phyloP scores from a whole-genome alignment of 257 asterid genomes.

The Marsdenia floribunda region DNA sequence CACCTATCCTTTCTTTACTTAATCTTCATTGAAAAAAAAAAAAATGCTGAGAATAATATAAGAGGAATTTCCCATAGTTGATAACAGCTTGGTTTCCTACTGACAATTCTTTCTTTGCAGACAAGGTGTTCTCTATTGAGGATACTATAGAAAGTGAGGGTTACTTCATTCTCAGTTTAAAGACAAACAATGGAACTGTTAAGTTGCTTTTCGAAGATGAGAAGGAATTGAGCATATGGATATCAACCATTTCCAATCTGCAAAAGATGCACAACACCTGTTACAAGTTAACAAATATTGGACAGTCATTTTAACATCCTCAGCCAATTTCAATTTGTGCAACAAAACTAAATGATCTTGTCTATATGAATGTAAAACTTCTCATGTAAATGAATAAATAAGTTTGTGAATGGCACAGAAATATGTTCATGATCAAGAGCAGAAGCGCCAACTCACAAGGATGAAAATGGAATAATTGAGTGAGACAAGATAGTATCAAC shows the following conservation, averaged over 20 bases:
- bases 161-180: slow-evolving; percentile 36
- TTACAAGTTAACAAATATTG: neutral
- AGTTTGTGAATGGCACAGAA: neutral
- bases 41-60: neutral
- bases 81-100: neutral
- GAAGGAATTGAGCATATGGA: slow-evolving; percentile 46
- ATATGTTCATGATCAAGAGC: neutral
- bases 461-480: neutral
- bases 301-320: neutral
- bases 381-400: neutral
- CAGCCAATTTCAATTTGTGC: neutral
- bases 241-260: slow-evolving; percentile 46
- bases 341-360: neutral
- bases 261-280: slow-evolving; percentile 28
- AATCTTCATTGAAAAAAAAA: neutral
- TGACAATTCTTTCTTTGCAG: slow-evolving; percentile 32
- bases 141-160: slow-evolving; percentile 30
- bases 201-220: slow-evolving; percentile 52
- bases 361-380: neutral
- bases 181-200: slow-evolving; percentile 42
- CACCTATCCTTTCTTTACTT: neutral
- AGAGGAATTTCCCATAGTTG: neutral
- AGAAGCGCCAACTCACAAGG: neutral
- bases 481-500: no score
- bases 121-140: slow-evolving; percentile 45